Base-by-base conservation (phyloP, 768 basidiomycete species). In the Boletus fagicola region DNA sequence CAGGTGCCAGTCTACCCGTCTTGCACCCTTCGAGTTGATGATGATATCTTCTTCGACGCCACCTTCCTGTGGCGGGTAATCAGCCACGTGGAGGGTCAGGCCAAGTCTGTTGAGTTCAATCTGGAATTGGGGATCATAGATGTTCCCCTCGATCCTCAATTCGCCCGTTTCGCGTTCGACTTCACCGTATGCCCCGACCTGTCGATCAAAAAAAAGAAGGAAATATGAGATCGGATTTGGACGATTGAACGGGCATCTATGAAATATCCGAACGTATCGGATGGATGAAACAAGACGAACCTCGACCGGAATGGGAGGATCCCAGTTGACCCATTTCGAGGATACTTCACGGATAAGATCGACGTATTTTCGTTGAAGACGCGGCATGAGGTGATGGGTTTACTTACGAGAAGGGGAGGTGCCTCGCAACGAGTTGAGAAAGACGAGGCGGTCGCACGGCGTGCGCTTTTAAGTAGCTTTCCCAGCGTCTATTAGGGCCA, bases 241-340 rank as follows among this genome's bases (percentile, higher is more conserved):
- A 18, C n/a, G 52, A 18, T 22, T 11, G 6, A 3, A 26, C 13
- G 16, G 33, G 8, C 1, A 26, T 9, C n/a, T 20, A 48, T 55
- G 36, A n/a, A 33, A 20, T 38, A 26, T 15, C 30, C 31, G 8
- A 5, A n/a, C 4, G 26, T 26, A 26, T 26, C 26, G 26, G 26
- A 26, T 26, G 18, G 36, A 20, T 24, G 54, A 49, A 35, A 52
- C 30, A 46, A 40, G 18, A 44, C 65, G 49, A 18, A 74, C 75
- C 64, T 69, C 58, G 40, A 76, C 59, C 10, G 64, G 64, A 44
- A 65, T 66, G 40, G 72, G 71, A 0, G 75, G 75, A 13, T 76
- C 72, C 73, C 72, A 76, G 56, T 71, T 76, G 45, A 63, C 73
- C 75, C 74, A 76, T 59, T 75, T 76, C 5, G 73, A 71, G 28